phyloP scores from a whole-genome alignment of 805 yeast genomes.

The Zygotorulaspora florentina region DNA sequence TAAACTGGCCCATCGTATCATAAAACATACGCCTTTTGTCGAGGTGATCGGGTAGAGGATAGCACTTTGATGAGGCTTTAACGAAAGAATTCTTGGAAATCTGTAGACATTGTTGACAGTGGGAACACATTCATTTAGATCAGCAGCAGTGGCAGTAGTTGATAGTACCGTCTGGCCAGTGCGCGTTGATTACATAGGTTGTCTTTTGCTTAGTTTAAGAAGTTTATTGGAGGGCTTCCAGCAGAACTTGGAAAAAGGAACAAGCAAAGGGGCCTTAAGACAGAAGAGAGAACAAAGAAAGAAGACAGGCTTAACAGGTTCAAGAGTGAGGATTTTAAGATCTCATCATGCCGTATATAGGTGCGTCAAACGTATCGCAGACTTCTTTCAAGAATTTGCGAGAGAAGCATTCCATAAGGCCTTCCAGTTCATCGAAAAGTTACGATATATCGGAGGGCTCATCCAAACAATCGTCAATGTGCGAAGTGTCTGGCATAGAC shows the following conservation, averaged over 20 bases:
- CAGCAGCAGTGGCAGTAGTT: no score
- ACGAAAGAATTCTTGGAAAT: no score
- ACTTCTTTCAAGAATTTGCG: constrained; percentile 25
- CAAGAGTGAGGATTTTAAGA: neutral
- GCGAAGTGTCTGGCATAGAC: constrained; percentile 7
- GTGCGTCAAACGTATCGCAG: constrained; percentile 29
- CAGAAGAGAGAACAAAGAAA: neutral
- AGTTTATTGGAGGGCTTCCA: neutral
- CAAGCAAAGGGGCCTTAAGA: neutral
- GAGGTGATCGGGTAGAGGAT: neutral
- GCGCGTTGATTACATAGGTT: no score
- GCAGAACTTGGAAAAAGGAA: neutral
- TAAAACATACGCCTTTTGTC: neutral
- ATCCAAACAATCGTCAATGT: constrained; percentile 1
- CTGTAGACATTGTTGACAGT: no score
- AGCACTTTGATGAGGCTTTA: neutral
- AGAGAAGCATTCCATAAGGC: constrained; percentile 26
- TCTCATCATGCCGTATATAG: constrained; percentile 31
- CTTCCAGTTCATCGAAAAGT: constrained; percentile 2
- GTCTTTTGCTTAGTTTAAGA: neutral
- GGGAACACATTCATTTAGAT: no score
- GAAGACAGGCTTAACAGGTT: neutral
- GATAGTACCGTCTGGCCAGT: no score
- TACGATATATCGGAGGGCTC: constrained; percentile 5
- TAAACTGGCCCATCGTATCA: neutral